Evolutionary conservation across 306 rosid genomes (phyloP).

Genomic region (Dicorynia guianensis): DNA sequence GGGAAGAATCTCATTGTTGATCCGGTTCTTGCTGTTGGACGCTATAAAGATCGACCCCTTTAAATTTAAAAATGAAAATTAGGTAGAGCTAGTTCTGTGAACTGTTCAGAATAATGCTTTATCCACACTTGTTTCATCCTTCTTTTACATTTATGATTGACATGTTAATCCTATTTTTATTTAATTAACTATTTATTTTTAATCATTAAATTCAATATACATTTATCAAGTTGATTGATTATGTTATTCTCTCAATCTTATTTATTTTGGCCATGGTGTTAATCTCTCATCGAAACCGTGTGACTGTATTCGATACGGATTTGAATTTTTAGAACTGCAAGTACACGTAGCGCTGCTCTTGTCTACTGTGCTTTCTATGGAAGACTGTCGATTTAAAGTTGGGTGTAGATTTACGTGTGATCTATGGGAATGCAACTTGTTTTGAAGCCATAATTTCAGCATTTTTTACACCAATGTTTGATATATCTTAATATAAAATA

Average conservation of each 20-base stretch:
- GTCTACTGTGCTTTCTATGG: not conserved
- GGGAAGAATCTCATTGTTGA: not conserved
- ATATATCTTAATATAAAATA: not conserved
- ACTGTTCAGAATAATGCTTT: too few relatives aligned
- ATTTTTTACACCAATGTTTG: not conserved
- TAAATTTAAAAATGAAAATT: not conserved
- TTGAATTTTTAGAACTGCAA: too few relatives aligned
- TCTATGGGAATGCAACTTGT: not conserved
- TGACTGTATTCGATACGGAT: too few relatives aligned
- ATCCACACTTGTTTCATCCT: too few relatives aligned
- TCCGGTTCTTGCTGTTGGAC: not conserved
- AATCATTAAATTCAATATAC: too few relatives aligned
- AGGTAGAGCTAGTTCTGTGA: not conserved
- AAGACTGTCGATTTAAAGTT: not conserved
- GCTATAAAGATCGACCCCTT: not conserved
- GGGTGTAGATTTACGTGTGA: not conserved
- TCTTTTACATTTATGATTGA: too few relatives aligned
- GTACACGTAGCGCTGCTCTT: too few relatives aligned
- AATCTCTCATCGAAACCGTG: not conserved
- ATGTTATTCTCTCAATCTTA: too few relatives aligned
- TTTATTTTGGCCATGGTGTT: too few relatives aligned
- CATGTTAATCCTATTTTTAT: too few relatives aligned
- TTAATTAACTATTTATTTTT: too few relatives aligned
- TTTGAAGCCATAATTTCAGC: not conserved
- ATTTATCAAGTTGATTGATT: too few relatives aligned